These are phyloP conservation scores for Picea sitchensis DNA, from an alignment of 75 land plant genomes.

Conservation along the genomic window DNA sequence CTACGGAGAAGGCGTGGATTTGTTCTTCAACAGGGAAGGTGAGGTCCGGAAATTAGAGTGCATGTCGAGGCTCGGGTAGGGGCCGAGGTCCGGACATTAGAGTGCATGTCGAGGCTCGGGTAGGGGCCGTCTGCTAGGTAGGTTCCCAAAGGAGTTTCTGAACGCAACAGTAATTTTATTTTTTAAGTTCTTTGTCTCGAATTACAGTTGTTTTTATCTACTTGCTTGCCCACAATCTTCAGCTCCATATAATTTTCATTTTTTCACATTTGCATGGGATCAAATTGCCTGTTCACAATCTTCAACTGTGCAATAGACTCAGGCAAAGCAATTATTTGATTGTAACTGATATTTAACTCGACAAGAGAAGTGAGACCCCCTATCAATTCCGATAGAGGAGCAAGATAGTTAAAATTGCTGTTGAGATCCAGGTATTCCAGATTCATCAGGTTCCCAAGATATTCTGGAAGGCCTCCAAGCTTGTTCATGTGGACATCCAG, in stretches of 20 bases:
- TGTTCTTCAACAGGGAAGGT: constrained; percentile 72
- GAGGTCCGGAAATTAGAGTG: constrained; percentile 85
- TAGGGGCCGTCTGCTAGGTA: no score
- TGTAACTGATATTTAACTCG: constrained; percentile 60
- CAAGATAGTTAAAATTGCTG: constrained; percentile 63
- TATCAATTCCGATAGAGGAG: constrained; percentile 51
- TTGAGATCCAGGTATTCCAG: constrained; percentile 64
- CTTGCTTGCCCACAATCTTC: no score
- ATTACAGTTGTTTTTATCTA: no score
- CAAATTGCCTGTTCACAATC: no score
- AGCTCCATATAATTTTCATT: no score
- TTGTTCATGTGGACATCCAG: constrained; percentile 79
- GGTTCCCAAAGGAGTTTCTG: no score
- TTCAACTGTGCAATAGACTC: constrained; percentile 33
- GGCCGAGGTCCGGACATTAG: no score
- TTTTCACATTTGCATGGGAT: no score
- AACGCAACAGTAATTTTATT: no score
- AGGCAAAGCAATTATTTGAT: constrained; percentile 51
- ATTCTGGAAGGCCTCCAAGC: constrained; percentile 61
- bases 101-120: no score
- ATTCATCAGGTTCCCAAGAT: constrained; percentile 64
- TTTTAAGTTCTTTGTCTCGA: no score
- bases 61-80: constrained; percentile 74
- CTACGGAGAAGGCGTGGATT: constrained; percentile 78
- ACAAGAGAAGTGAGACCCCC: constrained; percentile 55